phyloP scores from a whole-genome alignment of 139 green algal genomes.

The Zygnema circumcarinatum region DNA sequence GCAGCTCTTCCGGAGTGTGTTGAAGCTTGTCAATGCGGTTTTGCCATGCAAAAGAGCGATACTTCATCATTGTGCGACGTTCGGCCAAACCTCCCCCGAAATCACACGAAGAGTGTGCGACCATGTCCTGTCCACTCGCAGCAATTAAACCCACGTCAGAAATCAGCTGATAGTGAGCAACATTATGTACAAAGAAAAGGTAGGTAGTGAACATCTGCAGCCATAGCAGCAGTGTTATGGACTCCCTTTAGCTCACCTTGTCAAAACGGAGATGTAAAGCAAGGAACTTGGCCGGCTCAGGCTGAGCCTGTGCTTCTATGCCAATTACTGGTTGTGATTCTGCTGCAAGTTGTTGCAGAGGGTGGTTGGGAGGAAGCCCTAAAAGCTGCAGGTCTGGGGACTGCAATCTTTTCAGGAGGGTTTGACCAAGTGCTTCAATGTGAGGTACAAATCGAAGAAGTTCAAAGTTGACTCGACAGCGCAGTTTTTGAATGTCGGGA shows the following conservation, averaged over 20 bases:
- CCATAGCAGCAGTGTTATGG: too few relatives aligned
- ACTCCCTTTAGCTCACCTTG: too few relatives aligned
- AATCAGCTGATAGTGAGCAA: too few relatives aligned
- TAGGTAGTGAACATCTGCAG: too few relatives aligned
- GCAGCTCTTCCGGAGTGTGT: slow-evolving; percentile 26
- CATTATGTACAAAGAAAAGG: too few relatives aligned
- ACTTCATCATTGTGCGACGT: slow-evolving; percentile 6
- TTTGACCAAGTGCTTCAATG: slow-evolving; percentile 16
- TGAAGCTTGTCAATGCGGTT: slow-evolving; percentile 19
- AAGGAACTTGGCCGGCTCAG: slow-evolving; percentile 19
- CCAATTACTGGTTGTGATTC: background rate
- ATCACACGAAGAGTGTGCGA: slow-evolving; percentile 54
- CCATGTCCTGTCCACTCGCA: slow-evolving; percentile 49
- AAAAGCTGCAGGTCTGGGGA: background rate
- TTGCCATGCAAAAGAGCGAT: slow-evolving; percentile 42
- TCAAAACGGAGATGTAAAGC: slow-evolving; percentile 57
- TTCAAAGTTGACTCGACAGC: slow-evolving; percentile 56
- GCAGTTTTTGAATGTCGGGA: slow-evolving; percentile 46
- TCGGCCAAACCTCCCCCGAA: slow-evolving; percentile 42
- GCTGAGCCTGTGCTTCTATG: background rate
- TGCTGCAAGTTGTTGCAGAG: background rate
- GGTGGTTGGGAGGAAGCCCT: background rate
- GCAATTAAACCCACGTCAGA: too few relatives aligned
- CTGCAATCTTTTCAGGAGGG: background rate
- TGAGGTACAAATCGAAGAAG: slow-evolving; percentile 39